Base-by-base conservation (phyloP, 2,329 filamentous ascomycete species). In the Acarospora socialis region DNA sequence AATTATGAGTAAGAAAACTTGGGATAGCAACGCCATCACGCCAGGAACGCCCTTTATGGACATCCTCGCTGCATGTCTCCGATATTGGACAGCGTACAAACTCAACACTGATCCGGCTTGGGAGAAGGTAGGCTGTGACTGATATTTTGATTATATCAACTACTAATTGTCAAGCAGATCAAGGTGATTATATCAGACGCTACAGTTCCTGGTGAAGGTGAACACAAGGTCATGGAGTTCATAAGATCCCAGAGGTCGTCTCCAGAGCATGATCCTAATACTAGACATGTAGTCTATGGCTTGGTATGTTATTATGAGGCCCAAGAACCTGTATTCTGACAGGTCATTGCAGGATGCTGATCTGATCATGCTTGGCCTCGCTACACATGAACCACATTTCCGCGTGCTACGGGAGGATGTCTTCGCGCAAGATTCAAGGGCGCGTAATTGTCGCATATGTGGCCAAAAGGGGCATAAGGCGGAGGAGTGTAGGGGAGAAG, bases 221-320 rank as follows among this genome's bases (percentile, higher is more conserved):
- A 98, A 61, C 90, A 98, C 57, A 98, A 98, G 59, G 95, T 98
- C 51, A 98, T 98, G 90, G 77, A 90, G 45, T 98, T 95, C 54
- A 73, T 98, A 43, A 77, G 90, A 48, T 93, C 87, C 21, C 92
- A 98, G 57, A 76, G 90, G 48, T 73, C 80, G 30, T 90, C 82
- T 32, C 78, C 86, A 4, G 78, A 92, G 42, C 84, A 98, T 55
- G 78, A 98, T 49, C 90, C 90, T 15, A 95, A 98, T 54, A 95
- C 90, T 14, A 80, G 81, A 39, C 90, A 98, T 59, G 92, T 98
- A 47, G 94, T 98, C 40, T 98, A 98, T 52, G 90, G 90, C 30
- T 67, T 98, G 44, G 56, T 58, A 47, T 30, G 55, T 46, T 21
- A 28, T 13, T 10, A 26, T 17, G 26, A 23, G 7, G 9, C 9